Evolutionary conservation across 2,329 filamentous ascomycete genomes (phyloP), one percentile per base, ranked within the genome.

Genomic region (Rhynchosporium agropyri): DNA sequence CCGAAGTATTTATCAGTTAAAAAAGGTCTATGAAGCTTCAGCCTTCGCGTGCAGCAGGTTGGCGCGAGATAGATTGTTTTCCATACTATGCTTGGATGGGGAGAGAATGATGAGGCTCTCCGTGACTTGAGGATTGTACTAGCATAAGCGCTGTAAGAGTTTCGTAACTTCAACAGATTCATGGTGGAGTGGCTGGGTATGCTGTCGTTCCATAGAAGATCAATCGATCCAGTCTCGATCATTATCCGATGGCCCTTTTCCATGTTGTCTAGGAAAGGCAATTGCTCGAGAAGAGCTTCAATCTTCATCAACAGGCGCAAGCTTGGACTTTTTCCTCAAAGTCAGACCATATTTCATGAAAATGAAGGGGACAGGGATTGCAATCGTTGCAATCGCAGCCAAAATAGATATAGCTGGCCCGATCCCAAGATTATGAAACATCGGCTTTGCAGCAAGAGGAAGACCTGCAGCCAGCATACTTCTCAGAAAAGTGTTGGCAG

Each of bases 381-480:
- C 74, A 42, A 81, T 65, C 0, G 78, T 77, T 0, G 83, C 81
- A 60, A 87, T 81, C 0, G 79, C 81, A 0, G 83, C 89, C 12
- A 89, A 81, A 2, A 91, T 82, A 67, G 81, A 87, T 4, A 83
- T 80, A 0, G 86, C 88, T 36, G 86, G 88, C 0, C 83, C 84
- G 13, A 89, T 81, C 0, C 89, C 88, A 20, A 92, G 73, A 42
- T 83, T 84, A 63, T 84, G 79, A 70, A 89, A 89, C 78, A 91
- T 78, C 0, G 71, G 71, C 10, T 57, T 61, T 3, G 78, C 77
- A 0, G 77, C 78, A 0, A 81, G 71, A 0, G 80, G 79, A 12
- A 82, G 66, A 10, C 79, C 80, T 0, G 78, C 79, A 6, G 77
- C 79, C n/a, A 81, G 76, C 0, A 74, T 63, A 61, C 79, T 81